These are phyloP conservation scores for Aureobasidium namibiae DNA, from an alignment of 2,329 filamentous ascomycete species.

Conservation along the genomic window DNA sequence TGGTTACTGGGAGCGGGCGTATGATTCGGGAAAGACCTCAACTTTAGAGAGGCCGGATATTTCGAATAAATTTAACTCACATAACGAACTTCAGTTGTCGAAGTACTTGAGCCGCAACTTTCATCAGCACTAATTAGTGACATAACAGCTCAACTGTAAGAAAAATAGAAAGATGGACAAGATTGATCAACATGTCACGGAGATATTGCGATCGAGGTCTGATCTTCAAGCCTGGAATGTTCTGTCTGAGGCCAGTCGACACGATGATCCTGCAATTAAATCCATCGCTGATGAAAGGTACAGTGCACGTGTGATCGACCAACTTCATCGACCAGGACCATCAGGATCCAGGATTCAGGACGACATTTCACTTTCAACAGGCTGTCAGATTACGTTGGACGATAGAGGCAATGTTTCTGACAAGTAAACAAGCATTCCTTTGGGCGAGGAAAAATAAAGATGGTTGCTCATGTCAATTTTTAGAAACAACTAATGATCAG, in stretches of 20 bases:
- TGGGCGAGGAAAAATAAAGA: neutral
- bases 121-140: neutral
- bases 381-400: neutral
- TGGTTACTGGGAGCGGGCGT: neutral
- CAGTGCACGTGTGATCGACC: constrained; percentile 4
- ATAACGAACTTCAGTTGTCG: neutral
- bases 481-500: constrained; percentile 9
- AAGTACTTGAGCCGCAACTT: neutral
- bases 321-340: neutral
- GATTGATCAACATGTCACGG: neutral
- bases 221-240: neutral
- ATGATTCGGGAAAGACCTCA: neutral
- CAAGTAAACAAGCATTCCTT: constrained; percentile 2
- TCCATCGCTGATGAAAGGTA: neutral
- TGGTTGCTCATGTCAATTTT: constrained; percentile 1
- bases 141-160: neutral
- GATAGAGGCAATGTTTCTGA: neutral
- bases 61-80: neutral
- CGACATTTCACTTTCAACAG: neutral
- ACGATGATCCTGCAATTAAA: constrained; percentile 4
- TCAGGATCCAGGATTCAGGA: too few species aligned
- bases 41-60: neutral
- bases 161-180: neutral
- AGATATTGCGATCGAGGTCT: neutral
- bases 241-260: neutral